Evolutionary conservation across 2,329 filamentous ascomycete species (phyloP), one percentile per base, ranked within the genome.

Genomic region (Tothia fuscella): DNA sequence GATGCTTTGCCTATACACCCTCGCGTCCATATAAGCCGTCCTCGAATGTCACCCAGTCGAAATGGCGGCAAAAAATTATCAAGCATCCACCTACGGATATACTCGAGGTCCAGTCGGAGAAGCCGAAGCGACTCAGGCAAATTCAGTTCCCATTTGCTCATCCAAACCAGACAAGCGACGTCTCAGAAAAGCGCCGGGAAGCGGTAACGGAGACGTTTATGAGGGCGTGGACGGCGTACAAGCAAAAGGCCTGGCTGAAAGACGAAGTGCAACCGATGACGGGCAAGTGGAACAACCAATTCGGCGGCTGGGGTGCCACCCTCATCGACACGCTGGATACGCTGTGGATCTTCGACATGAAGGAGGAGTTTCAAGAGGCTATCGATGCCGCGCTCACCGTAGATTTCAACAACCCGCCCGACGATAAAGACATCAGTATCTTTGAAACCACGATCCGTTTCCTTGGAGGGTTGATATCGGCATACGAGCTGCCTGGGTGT

Each of bases 381-480:
- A 76, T 83, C 33, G 69, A 74, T 39, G 77, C 72, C 3, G 76
- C 88, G 17, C 70, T 70, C 43, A 61, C 73, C 5, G 89, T 95
- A 44, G 86, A 95, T 59, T 95, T 95, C 52, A 91, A 83, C 3
- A 14, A 74, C 9, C 21, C 5, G n/a, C 80, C 76, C 21, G 60
- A 67, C 12, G 68, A 78, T 37, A 56, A 62, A 28, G 74, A 82
- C 36, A 91, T 95, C 34, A 87, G 86, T n/a, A 71, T 93, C 6
- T 95, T 95, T 51, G 88, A 95, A 61, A 93, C 87, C 1, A 84
- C 80, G 9, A 95, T 96, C 54, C 77, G 89, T 39, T 94, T 95
- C 53, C 69, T 96, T 4, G 89, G 89, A 24, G 89, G 89, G 1
- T 65, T 96, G 32, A 56, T 95, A 31, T 78, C 78, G 29, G 88